Base-by-base conservation (phyloP, 2,329 filamentous ascomycete genomes). In the Penicillium sp. region DNA sequence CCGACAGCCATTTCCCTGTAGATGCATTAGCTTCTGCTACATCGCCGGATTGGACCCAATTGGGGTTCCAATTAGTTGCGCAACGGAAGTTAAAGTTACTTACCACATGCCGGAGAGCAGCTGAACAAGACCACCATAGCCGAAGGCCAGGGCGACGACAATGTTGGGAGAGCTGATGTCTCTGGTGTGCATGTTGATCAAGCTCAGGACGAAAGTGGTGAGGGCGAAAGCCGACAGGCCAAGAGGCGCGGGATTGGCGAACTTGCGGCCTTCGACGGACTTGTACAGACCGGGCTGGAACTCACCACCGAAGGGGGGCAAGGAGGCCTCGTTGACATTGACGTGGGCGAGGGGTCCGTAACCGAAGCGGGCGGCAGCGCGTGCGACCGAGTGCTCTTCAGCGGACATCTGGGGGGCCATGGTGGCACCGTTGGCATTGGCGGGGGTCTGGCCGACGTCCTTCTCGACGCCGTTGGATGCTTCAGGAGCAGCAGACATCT, bases 81-180 rank as follows among this genome's bases (percentile, higher is more conserved):
- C 37, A 4, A 33, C 4, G 18, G 40, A 14, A 25, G 14, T 14
- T 36, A 31, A 10, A 12, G 35, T 38, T 46, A 74, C 74, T 56
- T 79, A 89, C 88, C 88, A 93, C 88, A 92, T 93, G 75, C 88
- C 88, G 57, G 88, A 86, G 18, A 89, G 75, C 42, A 92, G 77
- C 75, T 93, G 88, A 35, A 91, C 82, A 13, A 90, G 75, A 61
- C 87, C 88, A 62, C 88, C 88, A 66, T 91, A 91, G 19, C 80
- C 87, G 59, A 86, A 85, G 5, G 87, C 86, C 13, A 86, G 72
- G 11, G 81, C 80, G 9, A 90, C 77, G 37, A 86, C 82, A 47
- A 92, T 79, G 65, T 83, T 86, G 39, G 86, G 83, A 2, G 66
- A 68, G 1, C 70, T 70, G 47, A 90, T 75, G 49, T 76, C 78